Base-by-base conservation (phyloP, 1,139 yeast species). In the Zygosaccharomyces sapae region DNA sequence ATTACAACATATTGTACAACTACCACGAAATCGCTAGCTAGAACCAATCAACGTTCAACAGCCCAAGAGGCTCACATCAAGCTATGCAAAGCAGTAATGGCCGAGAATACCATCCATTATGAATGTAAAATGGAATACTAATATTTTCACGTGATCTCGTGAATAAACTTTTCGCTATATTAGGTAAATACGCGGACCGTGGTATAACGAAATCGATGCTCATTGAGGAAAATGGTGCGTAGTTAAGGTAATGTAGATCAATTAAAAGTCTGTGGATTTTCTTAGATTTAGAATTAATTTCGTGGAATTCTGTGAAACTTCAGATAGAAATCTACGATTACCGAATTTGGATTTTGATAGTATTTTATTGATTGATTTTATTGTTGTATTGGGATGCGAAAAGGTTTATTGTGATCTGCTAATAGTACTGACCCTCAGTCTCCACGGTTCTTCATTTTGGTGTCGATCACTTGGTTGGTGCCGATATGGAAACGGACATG, bases 151-250 rank as follows among this genome's bases (percentile, higher is more conserved):
- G 30, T 5, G 40, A 22, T 19, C 12, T 8, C 13, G 6, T 3
- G 1, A n/a, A n/a, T n/a, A 37, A 27, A 31, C 20, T 5, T 2
- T 12, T 25, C 19, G 40, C 40, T 25, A 3, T 10, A 24, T 22
- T 22, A 19, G 40, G 40, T 37, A 37, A 37, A 22, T 22, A 37
- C 40, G 40, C 40, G 40, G 30, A 27, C 30, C 30, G 30, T 37
- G 31, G 40, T 37, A 35, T 20, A 16, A 13, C 12, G 38, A 19
- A 16, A 37, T 10, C 30, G 16, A 18, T 37, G 18, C 40, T 37
- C 24, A 30, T 37, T 37, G 31, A 12, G 40, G 40, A 37, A 37
- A 37, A 30, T 19, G 31, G 29, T 24, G 40, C 24, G 13, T 37
- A 31, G 31, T 37, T 37, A 37, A 19, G 40, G 40, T n/a, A n/a